Percentiles rank a stretch among this genome's conserved stretches.
These are phyloP conservation scores for Aspergillus taichungensis DNA, from an alignment of 495 filamentous ascomycete species.

Conservation along the genomic window DNA sequence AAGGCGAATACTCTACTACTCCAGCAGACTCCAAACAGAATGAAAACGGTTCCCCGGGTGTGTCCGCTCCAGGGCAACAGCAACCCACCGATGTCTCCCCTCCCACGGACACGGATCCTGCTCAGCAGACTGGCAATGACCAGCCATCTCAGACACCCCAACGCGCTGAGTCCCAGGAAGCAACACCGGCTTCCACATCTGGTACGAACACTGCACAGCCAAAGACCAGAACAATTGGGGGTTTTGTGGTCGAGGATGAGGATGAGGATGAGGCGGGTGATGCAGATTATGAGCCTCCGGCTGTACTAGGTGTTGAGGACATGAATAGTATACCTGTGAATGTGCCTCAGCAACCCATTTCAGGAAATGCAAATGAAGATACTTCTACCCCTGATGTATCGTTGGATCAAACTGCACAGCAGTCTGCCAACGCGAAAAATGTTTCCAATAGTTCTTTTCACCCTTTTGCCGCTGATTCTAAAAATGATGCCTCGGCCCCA, in stretches of 20 bases:
- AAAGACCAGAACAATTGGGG: slow-evolving; percentile 65
- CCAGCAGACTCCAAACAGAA: slow-evolving; percentile 18
- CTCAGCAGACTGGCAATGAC: slow-evolving; percentile 16
- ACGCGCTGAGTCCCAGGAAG: slow-evolving; percentile 30
- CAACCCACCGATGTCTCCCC: slow-evolving; percentile 14
- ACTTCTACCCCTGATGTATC: slow-evolving; percentile 51
- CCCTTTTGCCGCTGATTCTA: slow-evolving; percentile 38
- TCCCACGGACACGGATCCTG: slow-evolving; percentile 22
- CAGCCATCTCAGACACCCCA: slow-evolving; percentile 29
- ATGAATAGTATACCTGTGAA: slow-evolving; percentile 38
- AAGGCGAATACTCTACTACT: slow-evolving; percentile 31
- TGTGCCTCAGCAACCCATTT: slow-evolving; percentile 42
- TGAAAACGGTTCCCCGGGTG: slow-evolving; percentile 15
- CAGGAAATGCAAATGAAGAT: slow-evolving; percentile 50
- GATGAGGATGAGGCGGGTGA: slow-evolving; percentile 44
- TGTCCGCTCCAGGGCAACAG: slow-evolving; percentile 11
- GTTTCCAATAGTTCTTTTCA: slow-evolving; percentile 45
- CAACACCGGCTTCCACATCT: slow-evolving; percentile 28
- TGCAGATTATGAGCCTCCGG: slow-evolving; percentile 48
- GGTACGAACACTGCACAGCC: slow-evolving; percentile 23
- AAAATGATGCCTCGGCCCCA: slow-evolving; percentile 37
- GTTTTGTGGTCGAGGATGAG: slow-evolving; percentile 72
- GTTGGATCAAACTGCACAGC: slow-evolving; percentile 45
- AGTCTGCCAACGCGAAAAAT: slow-evolving; percentile 44
- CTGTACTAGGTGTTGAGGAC: slow-evolving; percentile 39